Conservation (phyloP, 2,329 filamentous ascomycete species). For the Lojkania enalia region DNA sequence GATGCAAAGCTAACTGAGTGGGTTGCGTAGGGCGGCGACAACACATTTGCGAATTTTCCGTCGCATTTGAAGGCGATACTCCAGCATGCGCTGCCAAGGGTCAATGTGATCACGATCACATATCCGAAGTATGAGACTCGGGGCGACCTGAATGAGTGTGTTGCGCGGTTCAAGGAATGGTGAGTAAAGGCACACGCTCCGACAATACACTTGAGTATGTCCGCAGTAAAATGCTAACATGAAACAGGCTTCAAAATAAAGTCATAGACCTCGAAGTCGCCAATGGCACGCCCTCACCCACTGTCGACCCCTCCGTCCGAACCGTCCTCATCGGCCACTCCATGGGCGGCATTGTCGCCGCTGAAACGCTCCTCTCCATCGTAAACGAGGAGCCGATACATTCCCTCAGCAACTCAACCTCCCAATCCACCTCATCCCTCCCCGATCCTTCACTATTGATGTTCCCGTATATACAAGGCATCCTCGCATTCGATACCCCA, state of each 20-base stretch:
- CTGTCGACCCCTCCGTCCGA: slow-evolving; percentile 81
- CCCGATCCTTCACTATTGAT: slow-evolving; percentile 66
- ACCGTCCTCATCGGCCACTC: slow-evolving; percentile 84
- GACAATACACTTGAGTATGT: no score
- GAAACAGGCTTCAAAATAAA: slow-evolving; percentile 77
- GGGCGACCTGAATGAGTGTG: slow-evolving; percentile 72
- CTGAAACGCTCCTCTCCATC: slow-evolving; percentile 80
- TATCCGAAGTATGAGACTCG: slow-evolving; percentile 84
- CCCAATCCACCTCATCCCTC: slow-evolving; percentile 37
- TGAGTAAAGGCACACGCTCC: no score
- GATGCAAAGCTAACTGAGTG: slow-evolving; percentile 9
- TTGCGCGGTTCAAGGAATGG: slow-evolving; percentile 76
- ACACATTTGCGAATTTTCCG: slow-evolving; percentile 79
- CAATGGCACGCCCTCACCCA: slow-evolving; percentile 77
- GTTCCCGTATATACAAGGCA: slow-evolving; percentile 90
- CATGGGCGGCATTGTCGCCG: slow-evolving; percentile 88
- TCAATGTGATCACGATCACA: slow-evolving; percentile 68
- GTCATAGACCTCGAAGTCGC: slow-evolving; percentile 93
- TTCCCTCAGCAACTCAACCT: slow-evolving; percentile 40
- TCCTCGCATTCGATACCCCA: slow-evolving; percentile 93
- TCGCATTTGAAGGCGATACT: slow-evolving; percentile 69
- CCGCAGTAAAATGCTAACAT: slow-evolving; percentile 1
- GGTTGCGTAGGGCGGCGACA: slow-evolving; percentile 65
- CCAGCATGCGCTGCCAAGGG: slow-evolving; percentile 66
- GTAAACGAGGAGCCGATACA: slow-evolving; percentile 56